Evolutionary conservation across 2,329 filamentous ascomycete genomes (phyloP).

Genomic region (Pezicula neosporulosa): DNA sequence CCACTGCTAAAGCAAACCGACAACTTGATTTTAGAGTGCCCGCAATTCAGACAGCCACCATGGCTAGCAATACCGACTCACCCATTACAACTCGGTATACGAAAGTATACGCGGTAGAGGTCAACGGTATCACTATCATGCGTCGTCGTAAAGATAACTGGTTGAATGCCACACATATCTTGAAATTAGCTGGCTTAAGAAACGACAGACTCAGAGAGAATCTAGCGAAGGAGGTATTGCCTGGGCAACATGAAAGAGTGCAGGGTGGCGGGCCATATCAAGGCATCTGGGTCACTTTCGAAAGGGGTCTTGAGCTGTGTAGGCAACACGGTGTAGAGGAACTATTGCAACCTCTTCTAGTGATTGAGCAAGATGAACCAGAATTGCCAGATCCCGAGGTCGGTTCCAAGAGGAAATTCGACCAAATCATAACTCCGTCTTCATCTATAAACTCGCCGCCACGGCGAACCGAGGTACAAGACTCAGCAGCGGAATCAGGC

Average conservation of each 20-base stretch:
- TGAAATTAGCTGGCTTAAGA: background rate
- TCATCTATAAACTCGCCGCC: background rate
- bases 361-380: background rate
- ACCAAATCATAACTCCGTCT: background rate
- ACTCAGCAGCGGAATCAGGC: slow-evolving; percentile 10
- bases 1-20: too few relatives aligned
- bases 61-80: background rate
- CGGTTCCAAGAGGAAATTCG: background rate
- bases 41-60: background rate
- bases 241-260: background rate
- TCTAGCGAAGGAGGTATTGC: background rate
- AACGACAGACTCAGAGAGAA: background rate
- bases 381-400: background rate
- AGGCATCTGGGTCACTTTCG: background rate
- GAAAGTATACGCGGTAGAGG: background rate
- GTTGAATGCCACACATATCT: background rate
- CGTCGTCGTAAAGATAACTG: background rate
- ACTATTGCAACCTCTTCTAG: background rate
- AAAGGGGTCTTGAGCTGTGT: background rate
- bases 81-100: background rate
- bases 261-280: background rate
- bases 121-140: background rate
- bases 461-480: slow-evolving; percentile 5
- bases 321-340: background rate
- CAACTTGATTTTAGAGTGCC: background rate